Evolutionary conservation across 257 asterid species (phyloP).

Genomic region (Solanum clarkiae): DNA sequence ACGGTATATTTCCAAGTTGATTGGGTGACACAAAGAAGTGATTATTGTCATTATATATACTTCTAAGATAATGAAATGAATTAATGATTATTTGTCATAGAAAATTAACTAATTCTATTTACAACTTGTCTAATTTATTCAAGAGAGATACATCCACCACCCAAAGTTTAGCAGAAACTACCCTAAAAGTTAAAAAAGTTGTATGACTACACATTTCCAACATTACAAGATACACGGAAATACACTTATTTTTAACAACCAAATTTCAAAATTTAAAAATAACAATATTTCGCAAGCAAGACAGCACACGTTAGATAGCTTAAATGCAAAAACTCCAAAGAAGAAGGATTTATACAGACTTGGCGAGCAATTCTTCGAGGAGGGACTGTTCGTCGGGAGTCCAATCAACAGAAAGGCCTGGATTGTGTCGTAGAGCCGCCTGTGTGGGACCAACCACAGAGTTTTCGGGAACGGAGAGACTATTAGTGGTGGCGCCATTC

Average conservation of each 20-base stretch:
- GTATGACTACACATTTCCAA: not conserved
- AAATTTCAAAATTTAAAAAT: not conserved
- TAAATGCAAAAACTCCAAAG: not conserved
- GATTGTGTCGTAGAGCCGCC: constrained; percentile 62
- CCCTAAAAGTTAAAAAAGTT: not conserved
- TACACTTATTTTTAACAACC: too few relatives aligned
- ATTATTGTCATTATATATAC: not conserved
- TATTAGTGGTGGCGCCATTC: constrained; percentile 32
- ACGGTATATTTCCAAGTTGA: not conserved
- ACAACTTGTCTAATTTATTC: not conserved
- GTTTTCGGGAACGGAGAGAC: constrained; percentile 41
- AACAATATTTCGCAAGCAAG: not conserved
- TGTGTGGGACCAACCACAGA: constrained; percentile 46
- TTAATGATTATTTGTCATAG: not conserved
- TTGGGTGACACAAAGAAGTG: not conserved
- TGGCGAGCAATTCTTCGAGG: constrained; percentile 59
- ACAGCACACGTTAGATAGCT: not conserved
- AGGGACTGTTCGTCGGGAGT: constrained; percentile 66
- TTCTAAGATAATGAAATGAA: not conserved
- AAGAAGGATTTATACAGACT: constrained; percentile 25
- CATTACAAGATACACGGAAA: not conserved
- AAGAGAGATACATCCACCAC: not conserved
- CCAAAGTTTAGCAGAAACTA: not conserved
- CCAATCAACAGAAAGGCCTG: constrained; percentile 71
- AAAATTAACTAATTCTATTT: not conserved